Evolutionary conservation across 2,329 filamentous ascomycete genomes (phyloP).

Genomic region (Thyridium curvatum): DNA sequence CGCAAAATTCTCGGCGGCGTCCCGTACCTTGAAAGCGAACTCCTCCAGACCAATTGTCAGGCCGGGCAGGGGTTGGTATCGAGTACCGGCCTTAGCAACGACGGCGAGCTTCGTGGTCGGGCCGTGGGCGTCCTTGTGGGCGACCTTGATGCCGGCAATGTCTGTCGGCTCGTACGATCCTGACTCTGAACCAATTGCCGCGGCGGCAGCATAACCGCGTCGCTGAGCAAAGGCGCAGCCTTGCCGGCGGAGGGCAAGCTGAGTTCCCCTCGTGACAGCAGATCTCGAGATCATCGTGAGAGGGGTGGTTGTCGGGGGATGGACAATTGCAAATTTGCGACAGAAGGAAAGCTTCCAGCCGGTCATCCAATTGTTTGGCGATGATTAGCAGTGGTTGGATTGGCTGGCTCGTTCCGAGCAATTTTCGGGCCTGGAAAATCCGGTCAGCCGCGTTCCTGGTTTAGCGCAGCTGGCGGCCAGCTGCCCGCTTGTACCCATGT

Average conservation of each 20-base stretch:
- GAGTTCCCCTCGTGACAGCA: slow-evolving; percentile 51
- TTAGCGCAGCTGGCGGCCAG: too few relatives aligned
- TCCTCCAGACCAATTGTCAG: slow-evolving; percentile 85
- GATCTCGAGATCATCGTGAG: slow-evolving; percentile 58
- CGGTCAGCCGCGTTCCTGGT: slow-evolving; percentile 2
- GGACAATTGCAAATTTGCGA: slow-evolving; percentile 33
- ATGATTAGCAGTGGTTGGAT: slow-evolving; percentile 3
- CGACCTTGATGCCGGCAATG: slow-evolving; percentile 83
- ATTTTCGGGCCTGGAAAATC: slow-evolving; percentile 16
- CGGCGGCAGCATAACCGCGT: slow-evolving; percentile 53
- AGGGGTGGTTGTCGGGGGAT: slow-evolving; percentile 44
- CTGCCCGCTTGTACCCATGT: too few relatives aligned
- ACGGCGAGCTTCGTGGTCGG: slow-evolving; percentile 87
- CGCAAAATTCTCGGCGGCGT: slow-evolving; percentile 12
- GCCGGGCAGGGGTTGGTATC: slow-evolving; percentile 86
- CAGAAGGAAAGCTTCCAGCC: slow-evolving; percentile 10
- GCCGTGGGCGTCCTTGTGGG: slow-evolving; percentile 81
- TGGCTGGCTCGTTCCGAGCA: slow-evolving; percentile 13
- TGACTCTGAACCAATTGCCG: slow-evolving; percentile 46
- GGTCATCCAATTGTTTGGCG: slow-evolving; percentile 19
- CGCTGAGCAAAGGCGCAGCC: slow-evolving; percentile 48
- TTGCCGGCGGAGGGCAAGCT: slow-evolving; percentile 50
- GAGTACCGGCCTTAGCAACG: slow-evolving; percentile 88
- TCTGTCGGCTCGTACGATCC: slow-evolving; percentile 86
- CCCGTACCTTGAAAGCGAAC: slow-evolving; percentile 88